These are phyloP conservation scores for Eremothecium cymbalariae DNA, from an alignment of 1,139 yeast species.

Conservation along the genomic window DNA sequence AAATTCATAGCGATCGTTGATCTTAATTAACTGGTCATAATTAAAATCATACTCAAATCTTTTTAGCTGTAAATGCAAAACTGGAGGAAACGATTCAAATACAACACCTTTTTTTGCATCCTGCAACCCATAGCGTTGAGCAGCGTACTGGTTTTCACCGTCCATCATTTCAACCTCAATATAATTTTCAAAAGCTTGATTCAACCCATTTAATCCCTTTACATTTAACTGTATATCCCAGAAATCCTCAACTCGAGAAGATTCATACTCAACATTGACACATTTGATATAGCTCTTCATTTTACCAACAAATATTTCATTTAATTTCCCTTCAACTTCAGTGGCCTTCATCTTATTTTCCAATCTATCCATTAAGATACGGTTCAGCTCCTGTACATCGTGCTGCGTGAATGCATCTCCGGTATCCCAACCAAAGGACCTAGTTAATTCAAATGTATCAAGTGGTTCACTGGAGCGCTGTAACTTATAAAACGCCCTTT, in stretches of 20 bases:
- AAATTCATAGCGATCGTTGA: constrained; percentile 87
- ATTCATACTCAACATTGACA: constrained; percentile 89
- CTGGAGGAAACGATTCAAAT: constrained; percentile 85
- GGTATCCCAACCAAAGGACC: constrained; percentile 95
- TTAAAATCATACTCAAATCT: constrained; percentile 91
- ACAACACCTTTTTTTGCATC: constrained; percentile 97
- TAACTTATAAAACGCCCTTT: constrained; percentile 73
- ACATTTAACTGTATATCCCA: constrained; percentile 98
- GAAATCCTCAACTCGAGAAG: constrained; percentile 85
- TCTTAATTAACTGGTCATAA: constrained; percentile 81
- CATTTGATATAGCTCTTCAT: constrained; percentile 94
- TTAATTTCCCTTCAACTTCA: constrained; percentile 67
- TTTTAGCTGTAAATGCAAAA: constrained; percentile 83
- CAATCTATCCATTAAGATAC: constrained; percentile 89
- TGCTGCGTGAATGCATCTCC: constrained; percentile 96
- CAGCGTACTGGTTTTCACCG: constrained; percentile 94
- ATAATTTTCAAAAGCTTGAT: constrained; percentile 75
- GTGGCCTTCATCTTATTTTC: constrained; percentile 92
- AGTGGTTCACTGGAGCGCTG: constrained; percentile 67
- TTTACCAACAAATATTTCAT: constrained; percentile 86
- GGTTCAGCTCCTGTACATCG: constrained; percentile 92
- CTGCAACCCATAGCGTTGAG: constrained; percentile 86
- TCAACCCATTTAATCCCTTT: constrained; percentile 64
- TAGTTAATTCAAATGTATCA: constrained; percentile 78
- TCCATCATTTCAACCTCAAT: constrained; percentile 81